phyloP scores from a whole-genome alignment of 2,329 filamentous ascomycete species.

The Cladophialophora exuberans region DNA sequence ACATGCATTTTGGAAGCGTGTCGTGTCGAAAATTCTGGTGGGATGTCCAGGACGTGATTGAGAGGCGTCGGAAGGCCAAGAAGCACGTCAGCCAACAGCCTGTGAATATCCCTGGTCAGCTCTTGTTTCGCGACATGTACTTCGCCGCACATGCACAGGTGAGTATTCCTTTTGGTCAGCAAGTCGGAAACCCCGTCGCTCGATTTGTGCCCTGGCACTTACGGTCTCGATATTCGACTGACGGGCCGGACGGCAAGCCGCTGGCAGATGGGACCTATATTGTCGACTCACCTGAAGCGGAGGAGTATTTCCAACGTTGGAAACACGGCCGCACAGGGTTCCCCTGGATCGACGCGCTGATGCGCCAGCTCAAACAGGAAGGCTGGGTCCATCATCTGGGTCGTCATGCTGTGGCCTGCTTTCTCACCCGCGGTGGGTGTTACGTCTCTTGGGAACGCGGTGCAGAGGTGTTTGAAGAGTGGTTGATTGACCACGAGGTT shows the following conservation, averaged over 20 bases:
- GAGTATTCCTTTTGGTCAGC: conserved; percentile 66
- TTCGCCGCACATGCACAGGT: conserved; percentile 74
- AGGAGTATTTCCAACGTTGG: conserved; percentile 71
- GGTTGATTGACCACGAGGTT: conserved; percentile 73
- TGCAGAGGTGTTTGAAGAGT: conserved; percentile 76
- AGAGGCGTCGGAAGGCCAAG: conserved; percentile 59
- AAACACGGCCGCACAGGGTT: conserved; percentile 71
- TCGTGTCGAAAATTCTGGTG: conserved; percentile 75
- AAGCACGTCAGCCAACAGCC: conserved; percentile 62
- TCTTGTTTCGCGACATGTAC: conserved; percentile 83
- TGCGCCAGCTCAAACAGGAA: conserved; percentile 72
- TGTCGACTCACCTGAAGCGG: conserved; percentile 64
- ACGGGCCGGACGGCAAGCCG: conserved; percentile 41
- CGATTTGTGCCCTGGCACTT: conserved; percentile 82
- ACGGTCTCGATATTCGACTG: conserved; percentile 58
- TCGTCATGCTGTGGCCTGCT: conserved; percentile 77
- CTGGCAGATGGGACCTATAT: conserved; percentile 64
- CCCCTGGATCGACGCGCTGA: conserved; percentile 79
- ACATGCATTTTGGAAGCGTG: conserved; percentile 74
- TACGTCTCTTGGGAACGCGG: conserved; percentile 80
- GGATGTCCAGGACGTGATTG: conserved; percentile 66
- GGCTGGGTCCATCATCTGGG: conserved; percentile 83
- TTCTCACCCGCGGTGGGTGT: conserved; percentile 77
- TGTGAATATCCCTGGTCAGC: conserved; percentile 70
- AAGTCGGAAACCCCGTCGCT: conserved; percentile 65